Conservation (phyloP, 352 stramenopile genomes). For the Pythium monospermum region DNA sequence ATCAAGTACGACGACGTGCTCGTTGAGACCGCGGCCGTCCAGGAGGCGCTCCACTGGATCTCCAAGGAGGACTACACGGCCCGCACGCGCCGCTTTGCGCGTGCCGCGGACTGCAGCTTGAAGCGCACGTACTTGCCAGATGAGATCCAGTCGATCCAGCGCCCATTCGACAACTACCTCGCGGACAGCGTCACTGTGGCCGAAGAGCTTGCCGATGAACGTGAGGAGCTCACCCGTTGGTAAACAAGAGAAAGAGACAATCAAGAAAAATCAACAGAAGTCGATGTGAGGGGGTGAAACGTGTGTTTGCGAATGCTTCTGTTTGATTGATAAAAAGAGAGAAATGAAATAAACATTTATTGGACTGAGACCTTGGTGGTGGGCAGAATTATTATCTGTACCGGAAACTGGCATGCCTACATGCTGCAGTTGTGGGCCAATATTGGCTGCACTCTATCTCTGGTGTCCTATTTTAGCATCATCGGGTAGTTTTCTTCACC, state of each 20-base stretch:
- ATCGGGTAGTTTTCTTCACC: too few species aligned
- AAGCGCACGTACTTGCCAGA: constrained; percentile 85
- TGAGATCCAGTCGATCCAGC: constrained; percentile 84
- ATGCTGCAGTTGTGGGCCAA: background rate
- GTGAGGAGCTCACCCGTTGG: constrained; percentile 76
- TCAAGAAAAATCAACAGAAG: background rate
- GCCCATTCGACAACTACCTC: constrained; percentile 74
- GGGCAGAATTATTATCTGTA: too few species aligned
- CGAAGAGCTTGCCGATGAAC: constrained; percentile 62
- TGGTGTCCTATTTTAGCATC: too few species aligned
- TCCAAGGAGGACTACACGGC: constrained; percentile 66
- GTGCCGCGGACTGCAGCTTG: constrained; percentile 75
- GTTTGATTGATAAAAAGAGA: constrained; percentile 20
- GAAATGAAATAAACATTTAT: too few species aligned
- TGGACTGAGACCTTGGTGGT: too few species aligned
- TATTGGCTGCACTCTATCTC: background rate
- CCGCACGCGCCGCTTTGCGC: constrained; percentile 76
- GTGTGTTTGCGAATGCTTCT: too few species aligned
- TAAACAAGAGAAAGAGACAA: constrained; percentile 50
- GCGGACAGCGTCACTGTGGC: constrained; percentile 46
- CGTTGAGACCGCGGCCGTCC: constrained; percentile 74
- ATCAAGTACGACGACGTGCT: constrained; percentile 86
- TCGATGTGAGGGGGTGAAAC: background rate
- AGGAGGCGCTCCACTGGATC: constrained; percentile 80
- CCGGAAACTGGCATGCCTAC: too few species aligned